Conservation (phyloP, 495 filamentous ascomycete genomes). For the Hyaloscypha bicolor region DNA sequence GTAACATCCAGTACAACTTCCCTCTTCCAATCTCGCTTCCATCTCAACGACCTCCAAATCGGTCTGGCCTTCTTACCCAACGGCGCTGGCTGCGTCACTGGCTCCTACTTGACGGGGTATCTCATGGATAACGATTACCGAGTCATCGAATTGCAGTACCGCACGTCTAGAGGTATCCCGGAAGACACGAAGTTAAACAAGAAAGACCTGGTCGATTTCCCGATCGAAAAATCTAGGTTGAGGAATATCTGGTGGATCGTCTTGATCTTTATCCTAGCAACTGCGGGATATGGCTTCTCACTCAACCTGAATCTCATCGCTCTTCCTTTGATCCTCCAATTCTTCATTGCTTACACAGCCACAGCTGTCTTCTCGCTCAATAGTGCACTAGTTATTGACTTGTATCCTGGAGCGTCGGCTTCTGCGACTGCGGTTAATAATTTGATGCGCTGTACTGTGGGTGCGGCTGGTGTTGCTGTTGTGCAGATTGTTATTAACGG, state of each 20-base stretch:
- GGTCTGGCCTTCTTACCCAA: slow-evolving; percentile 62
- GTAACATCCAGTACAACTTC: slow-evolving; percentile 55
- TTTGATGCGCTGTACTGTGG: slow-evolving; percentile 61
- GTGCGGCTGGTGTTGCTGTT: slow-evolving; percentile 61
- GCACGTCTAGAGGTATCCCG: slow-evolving; percentile 5
- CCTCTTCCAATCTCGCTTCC: slow-evolving; percentile 60
- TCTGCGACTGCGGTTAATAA: slow-evolving; percentile 68
- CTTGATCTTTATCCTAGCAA: slow-evolving; percentile 35
- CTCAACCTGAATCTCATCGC: slow-evolving; percentile 9
- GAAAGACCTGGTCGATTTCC: slow-evolving; percentile 29
- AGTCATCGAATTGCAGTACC: slow-evolving; percentile 35
- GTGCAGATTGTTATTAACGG: slow-evolving; percentile 58
- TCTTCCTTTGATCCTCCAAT: slow-evolving; percentile 24
- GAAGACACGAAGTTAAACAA: slow-evolving; percentile 12
- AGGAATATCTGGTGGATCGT: slow-evolving; percentile 37
- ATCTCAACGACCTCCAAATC: slow-evolving; percentile 62
- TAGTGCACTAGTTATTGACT: slow-evolving; percentile 39
- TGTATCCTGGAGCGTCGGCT: slow-evolving; percentile 43
- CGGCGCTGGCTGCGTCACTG: slow-evolving; percentile 66
- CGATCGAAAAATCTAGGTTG: slow-evolving; percentile 44
- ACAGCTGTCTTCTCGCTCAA: slow-evolving; percentile 29
- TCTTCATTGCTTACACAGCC: slow-evolving; percentile 42
- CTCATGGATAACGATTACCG: slow-evolving; percentile 57
- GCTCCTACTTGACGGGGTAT: slow-evolving; percentile 63
- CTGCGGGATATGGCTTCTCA: slow-evolving; percentile 30